Conservation (phyloP, 2,329 filamentous ascomycete genomes). For the Sarocladiaceae sp. region DNA sequence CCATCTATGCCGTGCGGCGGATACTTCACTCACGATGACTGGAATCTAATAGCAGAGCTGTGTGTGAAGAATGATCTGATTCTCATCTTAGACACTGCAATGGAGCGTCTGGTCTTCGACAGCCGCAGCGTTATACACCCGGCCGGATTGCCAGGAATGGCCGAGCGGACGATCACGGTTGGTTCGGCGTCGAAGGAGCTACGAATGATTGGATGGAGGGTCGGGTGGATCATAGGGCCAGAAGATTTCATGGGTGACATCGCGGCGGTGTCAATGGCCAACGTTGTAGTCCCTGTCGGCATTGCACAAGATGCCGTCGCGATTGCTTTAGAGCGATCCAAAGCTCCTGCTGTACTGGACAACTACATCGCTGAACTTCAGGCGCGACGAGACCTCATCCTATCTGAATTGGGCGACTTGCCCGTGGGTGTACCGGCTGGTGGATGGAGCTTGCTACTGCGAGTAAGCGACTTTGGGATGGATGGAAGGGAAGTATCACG, state of each 20-base stretch:
- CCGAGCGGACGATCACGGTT: constrained; percentile 1
- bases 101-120: constrained; percentile 7
- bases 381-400: constrained; percentile 2
- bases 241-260: constrained; percentile 7
- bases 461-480: constrained; percentile 6
- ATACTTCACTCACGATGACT: constrained; percentile 1
- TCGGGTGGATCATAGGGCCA: constrained; percentile 5
- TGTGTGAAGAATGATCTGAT: constrained; percentile 1
- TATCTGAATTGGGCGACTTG: constrained; percentile 3
- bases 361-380: background rate
- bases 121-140: constrained; percentile 1
- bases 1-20: constrained; percentile 3
- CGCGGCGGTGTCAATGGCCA: constrained; percentile 7
- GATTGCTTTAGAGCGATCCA: constrained; percentile 4
- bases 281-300: constrained; percentile 7
- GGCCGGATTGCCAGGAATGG: constrained; percentile 1
- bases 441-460: constrained; percentile 7
- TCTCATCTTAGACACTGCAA: constrained; percentile 6
- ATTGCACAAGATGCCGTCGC: constrained; percentile 6
- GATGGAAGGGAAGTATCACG: background rate
- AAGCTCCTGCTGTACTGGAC: background rate
- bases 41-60: constrained; percentile 4
- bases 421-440: constrained; percentile 3
- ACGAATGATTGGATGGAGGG: constrained; percentile 7
- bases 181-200: constrained; percentile 1